Evolutionary conservation across 768 basidiomycete genomes (phyloP).

Genomic region (Thelephora aurantiotincta): DNA sequence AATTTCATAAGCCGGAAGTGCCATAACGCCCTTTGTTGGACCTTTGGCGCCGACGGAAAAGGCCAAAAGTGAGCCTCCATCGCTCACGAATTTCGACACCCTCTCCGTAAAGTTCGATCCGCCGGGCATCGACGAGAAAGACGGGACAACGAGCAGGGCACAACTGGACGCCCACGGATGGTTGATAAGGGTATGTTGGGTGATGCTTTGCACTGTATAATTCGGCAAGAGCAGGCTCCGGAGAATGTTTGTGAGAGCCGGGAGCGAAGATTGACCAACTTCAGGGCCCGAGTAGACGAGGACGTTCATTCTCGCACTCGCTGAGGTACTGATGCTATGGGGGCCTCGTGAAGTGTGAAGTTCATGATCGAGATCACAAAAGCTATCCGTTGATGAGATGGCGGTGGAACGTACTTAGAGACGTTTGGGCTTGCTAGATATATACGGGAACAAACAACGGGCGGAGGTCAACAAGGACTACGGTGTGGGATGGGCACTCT

Average conservation of each 20-base stretch:
- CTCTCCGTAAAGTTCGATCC: constrained; percentile 13
- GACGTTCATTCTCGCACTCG: constrained; percentile 24
- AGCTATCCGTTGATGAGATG: too few relatives aligned
- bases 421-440: too few relatives aligned
- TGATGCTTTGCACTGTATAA: constrained; percentile 66
- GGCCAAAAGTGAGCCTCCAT: constrained; percentile 60
- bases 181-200: constrained; percentile 35
- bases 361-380: too few relatives aligned
- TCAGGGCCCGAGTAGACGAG: constrained; percentile 32
- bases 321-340: too few relatives aligned
- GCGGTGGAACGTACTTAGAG: too few relatives aligned
- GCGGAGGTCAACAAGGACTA: too few relatives aligned
- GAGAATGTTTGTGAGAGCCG: constrained; percentile 21
- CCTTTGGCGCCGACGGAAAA: constrained; percentile 11
- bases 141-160: constrained; percentile 67
- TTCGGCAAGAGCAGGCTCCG: constrained; percentile 47
- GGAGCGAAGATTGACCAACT: constrained; percentile 23
- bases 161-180: constrained; percentile 73
- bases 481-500: too few relatives aligned
- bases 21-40: constrained; percentile 5
- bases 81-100: constrained; percentile 45
- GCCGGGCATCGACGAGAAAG: not conserved
- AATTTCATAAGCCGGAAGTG: too few relatives aligned
- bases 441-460: too few relatives aligned
- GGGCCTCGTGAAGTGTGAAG: too few relatives aligned